Percentiles rank a stretch among this genome's conserved stretches.
Conservation (phyloP, 2,329 filamentous ascomycete genomes). For the Hysterium pulicare region DNA sequence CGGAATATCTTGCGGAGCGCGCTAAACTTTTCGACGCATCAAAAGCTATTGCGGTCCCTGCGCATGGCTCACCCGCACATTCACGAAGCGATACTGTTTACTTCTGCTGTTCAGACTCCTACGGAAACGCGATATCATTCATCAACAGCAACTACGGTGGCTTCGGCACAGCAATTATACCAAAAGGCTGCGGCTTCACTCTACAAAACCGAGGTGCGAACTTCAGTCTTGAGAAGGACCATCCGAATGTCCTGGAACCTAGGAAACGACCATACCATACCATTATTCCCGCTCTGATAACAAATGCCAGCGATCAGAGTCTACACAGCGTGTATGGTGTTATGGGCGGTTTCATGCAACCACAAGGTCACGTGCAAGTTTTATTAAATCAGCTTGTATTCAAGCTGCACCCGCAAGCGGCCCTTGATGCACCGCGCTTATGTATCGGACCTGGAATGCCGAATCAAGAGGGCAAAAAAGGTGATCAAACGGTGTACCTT, state of each 20-base stretch:
- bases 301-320: slow-evolving; percentile 67
- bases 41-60: slow-evolving; percentile 50
- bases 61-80: slow-evolving; percentile 73
- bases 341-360: slow-evolving; percentile 99
- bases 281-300: slow-evolving; percentile 90
- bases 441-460: slow-evolving; percentile 77
- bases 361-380: slow-evolving; percentile 92
- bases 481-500: slow-evolving; percentile 66
- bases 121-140: slow-evolving; percentile 90
- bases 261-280: slow-evolving; percentile 93
- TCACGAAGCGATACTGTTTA: slow-evolving; percentile 91
- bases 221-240: slow-evolving; percentile 67
- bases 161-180: slow-evolving; percentile 85
- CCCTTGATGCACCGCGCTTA: slow-evolving; percentile 85
- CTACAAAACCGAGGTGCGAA: slow-evolving; percentile 91
- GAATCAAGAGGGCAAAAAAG: slow-evolving; percentile 52
- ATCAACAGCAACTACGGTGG: slow-evolving; percentile 94
- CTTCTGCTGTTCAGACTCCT: slow-evolving; percentile 75
- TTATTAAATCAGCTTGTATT: slow-evolving; percentile 85
- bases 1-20: slow-evolving; percentile 71
- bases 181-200: slow-evolving; percentile 82
- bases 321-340: slow-evolving; percentile 88
- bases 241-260: slow-evolving; percentile 78
- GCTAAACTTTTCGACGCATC: slow-evolving; percentile 58
- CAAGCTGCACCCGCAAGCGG: slow-evolving; percentile 76